Percentiles rank a stretch among this genome's conserved stretches.
Evolutionary conservation across 495 filamentous ascomycete species (phyloP).

Genomic region (Lasiosphaeria ovina): DNA sequence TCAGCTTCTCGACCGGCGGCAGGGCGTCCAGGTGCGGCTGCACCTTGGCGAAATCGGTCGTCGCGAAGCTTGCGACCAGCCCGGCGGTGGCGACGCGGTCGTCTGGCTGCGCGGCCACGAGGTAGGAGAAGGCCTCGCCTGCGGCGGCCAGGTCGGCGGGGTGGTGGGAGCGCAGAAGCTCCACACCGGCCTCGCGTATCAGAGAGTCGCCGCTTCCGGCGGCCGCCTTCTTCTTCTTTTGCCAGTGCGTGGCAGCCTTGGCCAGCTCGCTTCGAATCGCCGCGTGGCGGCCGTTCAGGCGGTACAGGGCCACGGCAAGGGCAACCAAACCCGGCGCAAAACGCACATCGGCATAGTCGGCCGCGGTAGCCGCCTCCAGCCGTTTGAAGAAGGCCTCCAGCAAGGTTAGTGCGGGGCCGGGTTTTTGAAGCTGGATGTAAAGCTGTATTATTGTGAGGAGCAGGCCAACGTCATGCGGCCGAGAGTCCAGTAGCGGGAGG

Average conservation of each 20-base stretch:
- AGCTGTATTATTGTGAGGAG: conserved; percentile 81
- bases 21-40: conserved; percentile 60
- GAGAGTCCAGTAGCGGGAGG: conserved; percentile 67
- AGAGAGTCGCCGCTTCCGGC: conserved; percentile 51
- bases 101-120: conserved; percentile 59
- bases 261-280: conserved; percentile 69
- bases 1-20: conserved; percentile 63
- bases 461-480: conserved; percentile 81
- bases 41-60: conserved; percentile 59
- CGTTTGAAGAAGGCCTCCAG: conserved; percentile 71
- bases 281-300: conserved; percentile 69
- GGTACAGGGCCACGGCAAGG: conserved; percentile 79
- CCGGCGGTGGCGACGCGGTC: conserved; percentile 73
- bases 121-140: conserved; percentile 67
- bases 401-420: conserved; percentile 68
- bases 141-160: conserved; percentile 64
- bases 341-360: conserved; percentile 60
- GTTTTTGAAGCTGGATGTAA: conserved; percentile 72
- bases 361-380: conserved; percentile 64
- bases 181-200: conserved; percentile 73
- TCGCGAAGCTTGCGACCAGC: conserved; percentile 78
- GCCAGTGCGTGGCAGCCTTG: conserved; percentile 83
- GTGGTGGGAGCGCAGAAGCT: conserved; percentile 72
- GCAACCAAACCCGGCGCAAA: conserved; percentile 85
- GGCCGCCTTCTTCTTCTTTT: conserved; percentile 42